Conservation (phyloP, 257 asterid species). For the Jasminum sambac region DNA sequence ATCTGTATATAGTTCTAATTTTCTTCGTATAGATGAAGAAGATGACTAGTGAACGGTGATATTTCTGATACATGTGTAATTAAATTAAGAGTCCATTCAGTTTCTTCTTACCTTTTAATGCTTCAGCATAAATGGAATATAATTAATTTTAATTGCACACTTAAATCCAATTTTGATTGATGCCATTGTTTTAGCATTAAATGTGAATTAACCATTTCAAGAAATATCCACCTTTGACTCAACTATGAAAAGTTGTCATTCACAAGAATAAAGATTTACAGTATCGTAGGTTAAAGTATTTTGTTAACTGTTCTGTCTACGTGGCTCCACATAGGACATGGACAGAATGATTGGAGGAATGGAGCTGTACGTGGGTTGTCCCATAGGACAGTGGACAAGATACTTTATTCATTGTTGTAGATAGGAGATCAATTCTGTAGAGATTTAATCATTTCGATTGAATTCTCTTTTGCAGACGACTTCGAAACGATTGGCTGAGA, state of each 20-base stretch:
- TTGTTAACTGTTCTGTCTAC: too few species aligned
- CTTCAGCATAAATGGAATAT: not conserved
- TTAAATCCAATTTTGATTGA: not conserved
- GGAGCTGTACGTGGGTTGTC: too few species aligned
- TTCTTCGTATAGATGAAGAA: not conserved
- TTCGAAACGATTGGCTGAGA: conserved; percentile 72
- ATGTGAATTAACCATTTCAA: not conserved
- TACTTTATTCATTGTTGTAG: too few species aligned
- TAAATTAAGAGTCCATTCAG: not conserved
- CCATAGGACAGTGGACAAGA: too few species aligned
- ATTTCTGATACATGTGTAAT: not conserved
- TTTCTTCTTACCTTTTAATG: not conserved
- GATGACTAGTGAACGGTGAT: not conserved
- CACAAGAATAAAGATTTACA: not conserved
- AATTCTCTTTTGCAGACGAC: conserved; percentile 49
- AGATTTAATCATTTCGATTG: too few species aligned
- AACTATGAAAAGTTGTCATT: not conserved
- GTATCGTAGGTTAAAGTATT: not conserved
- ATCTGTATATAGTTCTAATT: not conserved
- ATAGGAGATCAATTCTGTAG: too few species aligned
- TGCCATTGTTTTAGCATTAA: not conserved
- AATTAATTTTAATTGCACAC: not conserved
- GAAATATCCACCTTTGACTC: not conserved
- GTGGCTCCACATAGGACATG: too few species aligned
- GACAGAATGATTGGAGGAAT: too few species aligned